Percentiles rank a stretch among this genome's conserved stretches.
Evolutionary conservation across 1,284 basidiomycete genomes (phyloP).

Genomic region (Cryptococcus sp.): DNA sequence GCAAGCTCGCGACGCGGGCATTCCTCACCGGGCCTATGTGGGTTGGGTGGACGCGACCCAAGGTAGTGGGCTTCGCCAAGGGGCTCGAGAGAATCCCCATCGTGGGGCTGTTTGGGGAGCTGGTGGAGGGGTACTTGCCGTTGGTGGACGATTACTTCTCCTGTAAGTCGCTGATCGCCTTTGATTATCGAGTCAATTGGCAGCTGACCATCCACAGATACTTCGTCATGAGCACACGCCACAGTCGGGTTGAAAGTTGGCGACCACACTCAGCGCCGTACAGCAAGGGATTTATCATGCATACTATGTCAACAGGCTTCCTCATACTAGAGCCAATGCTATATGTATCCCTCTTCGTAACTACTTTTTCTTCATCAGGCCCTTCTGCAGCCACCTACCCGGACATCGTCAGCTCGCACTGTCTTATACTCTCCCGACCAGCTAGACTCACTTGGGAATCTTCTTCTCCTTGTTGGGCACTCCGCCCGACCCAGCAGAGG

Average conservation of each 20-base stretch:
- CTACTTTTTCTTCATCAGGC: constrained; percentile 47
- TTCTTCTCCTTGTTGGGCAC: constrained; percentile 32
- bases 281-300: not conserved
- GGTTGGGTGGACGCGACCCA: constrained; percentile 81
- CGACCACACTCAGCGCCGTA: too few species aligned
- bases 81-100: constrained; percentile 64
- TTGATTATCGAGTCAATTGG: not conserved
- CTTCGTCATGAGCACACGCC: constrained; percentile 13
- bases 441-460: constrained; percentile 36
- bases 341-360: not conserved
- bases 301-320: not conserved
- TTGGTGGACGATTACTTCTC: constrained; percentile 94
- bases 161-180: constrained; percentile 60
- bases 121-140: constrained; percentile 86
- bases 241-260: not conserved
- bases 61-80: constrained; percentile 60
- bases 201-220: constrained; percentile 13
- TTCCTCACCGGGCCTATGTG: constrained; percentile 84
- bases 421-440: not conserved
- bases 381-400: constrained; percentile 46
- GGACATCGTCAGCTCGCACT: not conserved
- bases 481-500: constrained; percentile 1
- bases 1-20: constrained; percentile 72
- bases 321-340: not conserved
- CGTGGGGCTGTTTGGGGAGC: constrained; percentile 68